A percentile compares a stretch with the other conserved stretches of the same genome.
Conservation (phyloP, 768 basidiomycete species). For the Termitomyces sp. region DNA sequence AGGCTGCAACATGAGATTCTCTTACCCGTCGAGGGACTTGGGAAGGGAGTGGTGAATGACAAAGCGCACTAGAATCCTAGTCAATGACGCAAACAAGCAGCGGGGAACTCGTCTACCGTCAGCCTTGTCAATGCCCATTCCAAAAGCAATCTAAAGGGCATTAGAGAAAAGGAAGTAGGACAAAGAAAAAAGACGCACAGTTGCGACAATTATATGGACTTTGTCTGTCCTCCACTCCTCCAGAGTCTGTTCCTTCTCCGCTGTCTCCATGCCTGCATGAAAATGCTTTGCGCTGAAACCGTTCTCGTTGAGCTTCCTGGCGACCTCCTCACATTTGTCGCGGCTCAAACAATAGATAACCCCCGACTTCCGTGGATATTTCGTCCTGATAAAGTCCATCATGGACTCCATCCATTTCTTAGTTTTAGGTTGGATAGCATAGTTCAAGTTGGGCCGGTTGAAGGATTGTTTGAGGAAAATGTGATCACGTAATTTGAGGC, state of each 20-base stretch:
- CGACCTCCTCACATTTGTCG: constrained; percentile 75
- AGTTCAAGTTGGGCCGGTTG: constrained; percentile 89
- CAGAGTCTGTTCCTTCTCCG: constrained; percentile 59
- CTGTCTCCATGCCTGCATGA: constrained; percentile 70
- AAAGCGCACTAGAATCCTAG: constrained; percentile 61
- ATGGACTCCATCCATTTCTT: constrained; percentile 54
- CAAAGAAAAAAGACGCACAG: constrained; percentile 41
- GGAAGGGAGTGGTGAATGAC: constrained; percentile 88
- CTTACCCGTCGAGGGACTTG: constrained; percentile 77
- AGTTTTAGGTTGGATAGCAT: constrained; percentile 46
- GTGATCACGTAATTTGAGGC: constrained; percentile 55
- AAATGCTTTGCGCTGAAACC: constrained; percentile 70
- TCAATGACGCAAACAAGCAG: neutral
- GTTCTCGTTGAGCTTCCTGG: constrained; percentile 54
- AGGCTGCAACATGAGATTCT: neutral
- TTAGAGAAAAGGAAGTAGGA: neutral
- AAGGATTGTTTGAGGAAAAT: constrained; percentile 75
- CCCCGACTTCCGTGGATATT: constrained; percentile 58
- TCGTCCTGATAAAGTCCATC: constrained; percentile 54
- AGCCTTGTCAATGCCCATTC: constrained; percentile 93
- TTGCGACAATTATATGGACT: constrained; percentile 86
- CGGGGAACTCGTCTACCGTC: constrained; percentile 42
- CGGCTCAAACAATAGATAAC: constrained; percentile 82
- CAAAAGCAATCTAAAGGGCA: constrained; percentile 75
- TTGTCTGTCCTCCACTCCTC: constrained; percentile 68